Evolutionary conservation across 2,329 filamentous ascomycete genomes (phyloP).

Genomic region (Pseudocercospora musae): DNA sequence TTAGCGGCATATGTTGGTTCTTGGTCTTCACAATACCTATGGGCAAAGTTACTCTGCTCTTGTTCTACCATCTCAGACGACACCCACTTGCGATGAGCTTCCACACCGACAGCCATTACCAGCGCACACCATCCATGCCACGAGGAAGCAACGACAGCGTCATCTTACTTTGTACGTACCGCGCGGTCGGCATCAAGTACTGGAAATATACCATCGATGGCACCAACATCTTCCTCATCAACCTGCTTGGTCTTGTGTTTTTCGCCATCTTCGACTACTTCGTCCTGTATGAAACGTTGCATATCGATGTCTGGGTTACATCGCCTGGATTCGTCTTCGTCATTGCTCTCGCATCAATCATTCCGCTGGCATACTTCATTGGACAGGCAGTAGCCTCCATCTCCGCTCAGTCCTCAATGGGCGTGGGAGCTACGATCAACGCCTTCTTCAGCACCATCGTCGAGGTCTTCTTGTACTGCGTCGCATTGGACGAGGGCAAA

Average conservation of each 20-base stretch:
- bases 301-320: conserved; percentile 70
- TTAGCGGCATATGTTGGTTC: conserved; percentile 90
- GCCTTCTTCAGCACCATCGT: conserved; percentile 98
- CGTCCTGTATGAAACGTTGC: conserved; percentile 66
- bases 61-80: conserved; percentile 86
- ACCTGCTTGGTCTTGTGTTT: conserved; percentile 86
- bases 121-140: conserved; percentile 62
- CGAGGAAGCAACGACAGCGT: conserved; percentile 52
- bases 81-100: conserved; percentile 92
- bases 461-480: conserved; percentile 95
- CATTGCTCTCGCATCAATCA: conserved; percentile 82
- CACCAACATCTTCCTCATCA: conserved; percentile 98
- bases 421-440: conserved; percentile 92
- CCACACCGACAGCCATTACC: conserved; percentile 76
- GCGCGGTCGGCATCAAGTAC: conserved; percentile 89
- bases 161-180: conserved; percentile 93
- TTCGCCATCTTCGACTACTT: conserved; percentile 95
- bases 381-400: conserved; percentile 98
- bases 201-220: conserved; percentile 99
- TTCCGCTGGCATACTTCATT: conserved; percentile 96
- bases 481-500: conserved; percentile 89
- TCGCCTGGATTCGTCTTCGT: conserved; percentile 82
- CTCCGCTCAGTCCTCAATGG: conserved; percentile 98
- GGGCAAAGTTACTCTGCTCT: conserved; percentile 87
- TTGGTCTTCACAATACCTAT: conserved; percentile 97